phyloP scores from a whole-genome alignment of 2,329 filamentous ascomycete genomes.

The Ascochyta lentis region DNA sequence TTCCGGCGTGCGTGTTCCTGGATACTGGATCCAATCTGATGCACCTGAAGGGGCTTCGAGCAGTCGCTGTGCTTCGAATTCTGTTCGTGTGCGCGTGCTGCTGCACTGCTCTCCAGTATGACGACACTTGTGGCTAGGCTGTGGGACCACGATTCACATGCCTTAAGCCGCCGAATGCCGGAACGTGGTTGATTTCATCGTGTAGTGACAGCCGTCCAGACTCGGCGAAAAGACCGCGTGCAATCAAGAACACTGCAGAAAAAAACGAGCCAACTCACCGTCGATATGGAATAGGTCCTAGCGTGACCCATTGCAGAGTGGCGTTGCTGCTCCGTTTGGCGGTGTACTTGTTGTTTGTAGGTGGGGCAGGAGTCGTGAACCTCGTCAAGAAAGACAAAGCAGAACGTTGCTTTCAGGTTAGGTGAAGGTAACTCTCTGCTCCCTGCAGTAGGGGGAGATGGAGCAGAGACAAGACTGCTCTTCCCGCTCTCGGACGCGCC shows the following conservation, averaged over 20 bases:
- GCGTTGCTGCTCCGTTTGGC: slow-evolving; percentile 7
- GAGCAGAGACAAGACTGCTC: slow-evolving; percentile 12
- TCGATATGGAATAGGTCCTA: slow-evolving; percentile 47
- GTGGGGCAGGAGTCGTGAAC: slow-evolving; percentile 15
- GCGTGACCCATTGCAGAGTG: slow-evolving; percentile 33
- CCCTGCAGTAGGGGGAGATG: slow-evolving; percentile 6
- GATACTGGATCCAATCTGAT: slow-evolving; percentile 12
- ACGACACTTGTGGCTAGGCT: slow-evolving; percentile 31
- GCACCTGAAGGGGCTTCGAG: slow-evolving; percentile 7
- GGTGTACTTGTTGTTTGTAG: slow-evolving; percentile 15
- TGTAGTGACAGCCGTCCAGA: slow-evolving; percentile 23
- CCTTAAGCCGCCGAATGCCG: slow-evolving; percentile 39
- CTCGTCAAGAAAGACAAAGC: not conserved
- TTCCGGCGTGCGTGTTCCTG: slow-evolving; percentile 8
- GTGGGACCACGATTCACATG: slow-evolving; percentile 19
- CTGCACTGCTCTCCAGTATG: slow-evolving; percentile 26
- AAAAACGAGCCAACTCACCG: slow-evolving; percentile 38
- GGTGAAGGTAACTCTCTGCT: slow-evolving; percentile 7
- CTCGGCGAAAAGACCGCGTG: slow-evolving; percentile 26
- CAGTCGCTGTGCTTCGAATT: slow-evolving; percentile 9
- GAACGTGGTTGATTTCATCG: slow-evolving; percentile 25
- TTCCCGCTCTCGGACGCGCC: slow-evolving; percentile 20
- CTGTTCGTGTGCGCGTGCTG: slow-evolving; percentile 37
- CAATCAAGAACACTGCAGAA: slow-evolving; percentile 13
- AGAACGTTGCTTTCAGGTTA: slow-evolving; percentile 1